Evolutionary conservation across 176 grass and related monocot genomes (phyloP), one percentile per base, ranked within the genome.

Genomic region (Carex littledalei): DNA sequence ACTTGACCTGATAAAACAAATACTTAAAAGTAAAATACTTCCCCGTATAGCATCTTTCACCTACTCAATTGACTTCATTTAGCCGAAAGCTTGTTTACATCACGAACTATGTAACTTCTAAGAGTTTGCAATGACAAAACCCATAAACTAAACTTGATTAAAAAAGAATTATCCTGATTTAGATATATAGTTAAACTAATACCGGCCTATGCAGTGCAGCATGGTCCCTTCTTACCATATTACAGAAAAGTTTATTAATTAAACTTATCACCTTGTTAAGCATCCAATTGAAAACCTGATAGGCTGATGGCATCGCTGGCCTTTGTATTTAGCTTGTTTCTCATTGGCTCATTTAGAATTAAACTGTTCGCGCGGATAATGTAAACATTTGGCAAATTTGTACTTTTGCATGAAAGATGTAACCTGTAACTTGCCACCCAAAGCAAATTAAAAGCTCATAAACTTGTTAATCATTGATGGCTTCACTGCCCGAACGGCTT

Each of bases 121-220:
- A 72, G 24, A 56, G 52, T 57, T 17, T 78, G 53, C 24, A 78
- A 78, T 57, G 52, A 78, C 52, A 78, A 57, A 56, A 9, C 49
- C 52, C 32, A 34, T 8, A 78, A 78, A 17, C 11, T 56, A 78
- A 78, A 15, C 74, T 18, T 78, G 74, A 78, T 78, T 78, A 56
- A 56, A 78, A 56, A 57, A 78, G 49, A 56, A 78, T 78, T 78
- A 78, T 78, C 74, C 74, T 35, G 11, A 78, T 57, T 78, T 78
- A 57, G 74, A 78, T 78, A 78, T 78, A 78, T 31, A 5, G 26
- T 78, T 56, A 78, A 78, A 78, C 52, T 78, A 78, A 55, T 78
- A 78, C 74, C 74, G 74, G 52, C 74, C 74, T 78, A 78, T 34
- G 49, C 49, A 50, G 39, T 50, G 70, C 70, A 50, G 70, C 9